phyloP scores from a whole-genome alignment of 441 rosid genomes.

The Adansonia madagascariensis region DNA sequence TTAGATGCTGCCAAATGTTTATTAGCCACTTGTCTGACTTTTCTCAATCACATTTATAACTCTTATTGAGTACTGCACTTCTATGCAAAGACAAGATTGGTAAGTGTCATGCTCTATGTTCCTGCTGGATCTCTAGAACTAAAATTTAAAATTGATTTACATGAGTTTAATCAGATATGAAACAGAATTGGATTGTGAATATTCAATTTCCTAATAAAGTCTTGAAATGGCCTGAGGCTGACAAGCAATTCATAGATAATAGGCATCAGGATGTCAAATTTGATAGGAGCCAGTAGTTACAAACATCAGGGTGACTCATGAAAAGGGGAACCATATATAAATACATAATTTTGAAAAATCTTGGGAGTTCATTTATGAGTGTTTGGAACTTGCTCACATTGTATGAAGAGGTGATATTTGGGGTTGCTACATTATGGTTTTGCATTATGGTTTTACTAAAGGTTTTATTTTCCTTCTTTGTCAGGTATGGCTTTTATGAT shows the following conservation, averaged over 20 bases:
- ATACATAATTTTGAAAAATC: neutral
- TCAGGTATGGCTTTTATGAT: constrained; percentile 97
- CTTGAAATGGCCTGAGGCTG: neutral
- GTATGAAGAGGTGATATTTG: neutral
- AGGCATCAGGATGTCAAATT: neutral
- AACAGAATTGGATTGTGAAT: neutral
- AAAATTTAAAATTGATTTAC: neutral
- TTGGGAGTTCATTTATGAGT: neutral
- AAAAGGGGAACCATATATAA: neutral
- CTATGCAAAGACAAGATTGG: neutral
- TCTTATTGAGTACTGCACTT: neutral
- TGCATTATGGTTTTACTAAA: neutral
- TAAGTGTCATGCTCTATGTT: no score
- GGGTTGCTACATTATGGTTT: neutral
- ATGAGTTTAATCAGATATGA: neutral
- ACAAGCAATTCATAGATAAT: neutral
- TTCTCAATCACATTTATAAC: no score
- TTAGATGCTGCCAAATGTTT: neutral
- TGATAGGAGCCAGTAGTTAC: neutral
- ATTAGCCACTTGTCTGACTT: neutral
- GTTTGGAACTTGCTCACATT: neutral
- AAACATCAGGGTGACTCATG: neutral
- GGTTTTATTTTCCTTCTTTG: constrained; percentile 23
- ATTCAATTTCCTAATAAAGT: neutral
- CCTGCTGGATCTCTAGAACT: neutral